phyloP scores from a whole-genome alignment of 1,139 yeast species.

The Taphrina communis region DNA sequence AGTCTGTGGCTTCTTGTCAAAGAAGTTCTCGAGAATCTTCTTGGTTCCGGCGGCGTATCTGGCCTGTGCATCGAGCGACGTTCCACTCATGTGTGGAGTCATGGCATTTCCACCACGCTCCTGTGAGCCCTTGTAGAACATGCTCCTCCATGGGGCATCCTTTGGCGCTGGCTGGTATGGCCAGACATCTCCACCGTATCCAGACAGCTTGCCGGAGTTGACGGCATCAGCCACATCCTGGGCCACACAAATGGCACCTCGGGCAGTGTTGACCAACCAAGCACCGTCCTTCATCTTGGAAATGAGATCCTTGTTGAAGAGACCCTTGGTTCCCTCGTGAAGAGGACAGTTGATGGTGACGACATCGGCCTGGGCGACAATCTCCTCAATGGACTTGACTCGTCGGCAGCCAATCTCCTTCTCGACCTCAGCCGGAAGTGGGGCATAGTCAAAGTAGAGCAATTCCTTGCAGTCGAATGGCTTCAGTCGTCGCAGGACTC shows the following conservation, averaged over 20 bases:
- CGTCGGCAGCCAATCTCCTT: constrained; percentile 65
- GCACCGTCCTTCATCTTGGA: constrained; percentile 79
- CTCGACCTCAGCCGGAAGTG: constrained; percentile 64
- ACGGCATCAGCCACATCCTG: constrained; percentile 79
- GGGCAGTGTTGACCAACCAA: constrained; percentile 79
- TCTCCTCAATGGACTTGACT: constrained; percentile 67
- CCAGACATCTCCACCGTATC: constrained; percentile 89
- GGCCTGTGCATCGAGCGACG: constrained; percentile 78
- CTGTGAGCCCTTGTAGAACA: constrained; percentile 58
- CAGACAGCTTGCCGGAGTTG: constrained; percentile 69
- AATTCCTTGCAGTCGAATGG: constrained; percentile 78
- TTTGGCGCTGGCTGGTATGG: constrained; percentile 78
- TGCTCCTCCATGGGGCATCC: constrained; percentile 76
- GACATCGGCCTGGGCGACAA: constrained; percentile 71
- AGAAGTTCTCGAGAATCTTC: constrained; percentile 67
- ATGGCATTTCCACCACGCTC: constrained; percentile 80
- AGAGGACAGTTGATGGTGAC: constrained; percentile 81
- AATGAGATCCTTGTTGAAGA: constrained; percentile 69
- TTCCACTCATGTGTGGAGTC: constrained; percentile 84
- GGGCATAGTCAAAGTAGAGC: constrained; percentile 77
- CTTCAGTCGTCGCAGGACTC: constrained; percentile 72
- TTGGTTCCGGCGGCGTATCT: constrained; percentile 75
- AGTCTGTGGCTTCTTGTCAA: constrained; percentile 67
- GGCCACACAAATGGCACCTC: constrained; percentile 78
- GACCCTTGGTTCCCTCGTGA: constrained; percentile 70